Evolutionary conservation across 2,329 filamentous ascomycete species (phyloP).

Genomic region (Fusarium fujikuroi): DNA sequence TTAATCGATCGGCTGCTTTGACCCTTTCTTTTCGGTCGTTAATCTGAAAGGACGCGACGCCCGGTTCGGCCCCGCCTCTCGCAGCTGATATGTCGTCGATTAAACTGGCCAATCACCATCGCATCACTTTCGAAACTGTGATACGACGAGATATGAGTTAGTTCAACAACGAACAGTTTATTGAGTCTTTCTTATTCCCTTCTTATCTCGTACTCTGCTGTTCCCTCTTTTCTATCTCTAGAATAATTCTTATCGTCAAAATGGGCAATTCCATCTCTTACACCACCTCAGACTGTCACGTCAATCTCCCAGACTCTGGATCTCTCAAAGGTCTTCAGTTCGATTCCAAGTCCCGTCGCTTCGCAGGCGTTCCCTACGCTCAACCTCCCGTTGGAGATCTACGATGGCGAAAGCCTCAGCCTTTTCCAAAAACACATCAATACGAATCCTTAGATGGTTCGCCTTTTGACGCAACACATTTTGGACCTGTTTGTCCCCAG

Average conservation of each 20-base stretch:
- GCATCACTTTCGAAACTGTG: fast-evolving
- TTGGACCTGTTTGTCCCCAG: conserved; percentile 5
- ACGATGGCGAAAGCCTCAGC: conserved; percentile 4
- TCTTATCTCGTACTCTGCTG: background rate
- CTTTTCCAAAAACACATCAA: background rate
- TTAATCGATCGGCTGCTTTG: background rate
- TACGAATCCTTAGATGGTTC: background rate
- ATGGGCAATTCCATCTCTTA: conserved; percentile 23
- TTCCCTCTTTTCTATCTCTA: background rate
- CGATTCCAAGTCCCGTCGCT: conserved; percentile 50
- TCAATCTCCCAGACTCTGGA: background rate
- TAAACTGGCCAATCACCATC: background rate
- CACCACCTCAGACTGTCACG: background rate
- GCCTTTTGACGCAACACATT: background rate
- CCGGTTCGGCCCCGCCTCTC: background rate
- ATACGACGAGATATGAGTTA: background rate
- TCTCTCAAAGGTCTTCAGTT: conserved; percentile 48
- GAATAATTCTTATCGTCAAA: background rate
- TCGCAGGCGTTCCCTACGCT: conserved; percentile 53
- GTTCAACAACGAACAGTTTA: background rate
- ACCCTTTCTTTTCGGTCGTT: background rate
- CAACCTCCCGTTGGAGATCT: conserved; percentile 46
- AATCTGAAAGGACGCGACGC: background rate
- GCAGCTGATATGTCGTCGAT: background rate
- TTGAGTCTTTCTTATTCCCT: background rate